Percentiles rank a stretch among this genome's conserved stretches.
phyloP scores from a whole-genome alignment of 805 yeast genomes.

The Yarrowia sp. region DNA sequence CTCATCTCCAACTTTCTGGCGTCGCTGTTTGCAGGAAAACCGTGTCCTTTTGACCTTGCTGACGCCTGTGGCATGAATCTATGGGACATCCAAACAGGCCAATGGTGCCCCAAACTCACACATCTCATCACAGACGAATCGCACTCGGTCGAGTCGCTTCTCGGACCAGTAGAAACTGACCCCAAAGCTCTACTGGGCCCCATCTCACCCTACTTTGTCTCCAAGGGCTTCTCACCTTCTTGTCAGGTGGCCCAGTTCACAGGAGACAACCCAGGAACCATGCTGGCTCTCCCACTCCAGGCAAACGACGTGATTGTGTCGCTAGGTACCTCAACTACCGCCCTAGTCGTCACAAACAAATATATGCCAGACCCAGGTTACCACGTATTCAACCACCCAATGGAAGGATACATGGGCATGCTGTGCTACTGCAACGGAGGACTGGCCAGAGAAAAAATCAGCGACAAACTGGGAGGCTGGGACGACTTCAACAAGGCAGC shows the following conservation, averaged over 20 bases:
- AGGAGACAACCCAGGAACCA: slow-evolving; percentile 89
- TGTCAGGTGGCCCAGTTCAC: slow-evolving; percentile 73
- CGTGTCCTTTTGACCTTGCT: slow-evolving; percentile 67
- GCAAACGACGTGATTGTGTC: slow-evolving; percentile 77
- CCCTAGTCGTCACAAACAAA: slow-evolving; percentile 71
- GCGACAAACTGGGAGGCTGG: slow-evolving; percentile 32
- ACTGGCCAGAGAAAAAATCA: slow-evolving; percentile 63
- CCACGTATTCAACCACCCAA: slow-evolving; percentile 84
- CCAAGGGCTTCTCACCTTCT: slow-evolving; percentile 51
- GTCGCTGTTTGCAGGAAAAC: slow-evolving; percentile 61
- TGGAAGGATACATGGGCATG: slow-evolving; percentile 88
- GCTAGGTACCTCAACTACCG: slow-evolving; percentile 90
- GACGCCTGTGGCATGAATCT: slow-evolving; percentile 95
- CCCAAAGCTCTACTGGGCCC: slow-evolving; percentile 40
- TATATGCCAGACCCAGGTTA: slow-evolving; percentile 77
- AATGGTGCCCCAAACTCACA: slow-evolving; percentile 57
- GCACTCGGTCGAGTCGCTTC: slow-evolving; percentile 37
- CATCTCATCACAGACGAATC: slow-evolving; percentile 37
- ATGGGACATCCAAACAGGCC: slow-evolving; percentile 60
- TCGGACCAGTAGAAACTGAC: slow-evolving; percentile 47
- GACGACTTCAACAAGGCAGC: slow-evolving; percentile 32
- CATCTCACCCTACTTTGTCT: slow-evolving; percentile 54
- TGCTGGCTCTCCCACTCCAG: slow-evolving; percentile 71
- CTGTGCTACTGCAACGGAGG: slow-evolving; percentile 91
- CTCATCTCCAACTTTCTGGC: slow-evolving; percentile 77